A percentile compares a stretch with the other conserved stretches of the same genome.
Conservation (phyloP, 1,284 basidiomycete species). For the Thelephora terrestris region DNA sequence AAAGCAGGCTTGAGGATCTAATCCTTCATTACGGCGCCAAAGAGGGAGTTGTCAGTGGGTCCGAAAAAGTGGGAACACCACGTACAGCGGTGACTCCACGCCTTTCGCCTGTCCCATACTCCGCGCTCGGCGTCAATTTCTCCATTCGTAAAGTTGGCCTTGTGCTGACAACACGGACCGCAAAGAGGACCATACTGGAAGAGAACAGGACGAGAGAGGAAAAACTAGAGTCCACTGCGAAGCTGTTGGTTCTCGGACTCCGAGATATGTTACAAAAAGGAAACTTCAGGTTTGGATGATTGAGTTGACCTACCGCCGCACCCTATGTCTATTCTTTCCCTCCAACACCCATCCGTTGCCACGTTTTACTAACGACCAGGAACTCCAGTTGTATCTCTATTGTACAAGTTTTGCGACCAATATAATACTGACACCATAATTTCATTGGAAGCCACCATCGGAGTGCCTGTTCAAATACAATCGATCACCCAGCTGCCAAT, state of each 20-base stretch:
- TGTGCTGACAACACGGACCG: constrained; percentile 29
- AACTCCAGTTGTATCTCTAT: too few relatives aligned
- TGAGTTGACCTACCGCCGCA: too few relatives aligned
- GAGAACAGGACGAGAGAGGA: constrained; percentile 43
- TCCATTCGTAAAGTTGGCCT: constrained; percentile 48
- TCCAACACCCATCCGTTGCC: too few relatives aligned
- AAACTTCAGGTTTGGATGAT: too few relatives aligned
- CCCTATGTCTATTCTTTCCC: too few relatives aligned
- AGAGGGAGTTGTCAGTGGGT: constrained; percentile 34
- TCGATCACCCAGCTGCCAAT: too few relatives aligned
- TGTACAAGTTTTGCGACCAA: too few relatives aligned
- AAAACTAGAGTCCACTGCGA: constrained; percentile 47
- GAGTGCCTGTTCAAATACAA: too few relatives aligned
- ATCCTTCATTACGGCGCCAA: constrained; percentile 48
- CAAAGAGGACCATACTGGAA: constrained; percentile 49
- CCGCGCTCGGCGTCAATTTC: constrained; percentile 44
- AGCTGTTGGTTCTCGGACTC: constrained; percentile 35
- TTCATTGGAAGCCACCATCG: too few relatives aligned
- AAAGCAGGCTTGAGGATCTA: constrained; percentile 62
- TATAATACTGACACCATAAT: too few relatives aligned
- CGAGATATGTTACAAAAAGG: constrained; percentile 2
- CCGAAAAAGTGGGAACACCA: neutral
- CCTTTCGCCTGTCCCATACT: constrained; percentile 38
- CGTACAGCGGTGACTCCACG: neutral
- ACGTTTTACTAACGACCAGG: too few relatives aligned